Base-by-base conservation (phyloP, 495 filamentous ascomycete genomes). In the Penicillium herquei region DNA sequence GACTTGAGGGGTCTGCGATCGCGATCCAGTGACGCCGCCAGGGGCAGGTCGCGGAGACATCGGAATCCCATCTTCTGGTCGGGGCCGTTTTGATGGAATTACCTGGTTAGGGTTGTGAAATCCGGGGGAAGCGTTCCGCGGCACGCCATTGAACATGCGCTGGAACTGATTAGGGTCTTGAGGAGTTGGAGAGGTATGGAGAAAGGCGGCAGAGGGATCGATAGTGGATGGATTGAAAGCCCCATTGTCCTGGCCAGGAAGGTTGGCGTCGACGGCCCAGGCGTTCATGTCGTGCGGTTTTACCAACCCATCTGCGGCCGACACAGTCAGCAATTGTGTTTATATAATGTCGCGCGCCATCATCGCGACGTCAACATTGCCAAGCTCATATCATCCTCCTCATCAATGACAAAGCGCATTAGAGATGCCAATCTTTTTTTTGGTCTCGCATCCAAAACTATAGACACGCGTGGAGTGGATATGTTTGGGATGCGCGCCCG, bases 1-100 rank as follows among this genome's bases (percentile, higher is more conserved):
- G 61, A 82, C 74, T 60, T 95, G 87, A 32, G 93, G 93, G 31
- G 93, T 98, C 62, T 96, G 92, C 59, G 93, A 92, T 70, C 92
- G 91, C 70, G 93, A 96, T 34, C 83, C 84, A 32, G 88, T 84
- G 26, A 91, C 70, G 67, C 86, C 86, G 18, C 85, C 86, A 13
- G 89, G 85, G 39, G 85, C 83, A 69, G 84, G 89, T 65, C 87
- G 82, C 52, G 92, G 92, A 32, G 92, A 96, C 74, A 88, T 86
- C 51, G 82, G 83, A 58, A 94, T 81, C 55, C 84, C 89, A 73
- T 96, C 92, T 72, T 95, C 91, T 30, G 90, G 89, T 53, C 92
- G 83, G 35, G 89, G 83, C 62, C 92, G 82, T 69, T 96, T 96
- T 4, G 92, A 90, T 51, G 92, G 92, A 54, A 96, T 84, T 68